Conservation (phyloP, 148 eudicot genomes). For the Tetragonia tetragonoides region DNA sequence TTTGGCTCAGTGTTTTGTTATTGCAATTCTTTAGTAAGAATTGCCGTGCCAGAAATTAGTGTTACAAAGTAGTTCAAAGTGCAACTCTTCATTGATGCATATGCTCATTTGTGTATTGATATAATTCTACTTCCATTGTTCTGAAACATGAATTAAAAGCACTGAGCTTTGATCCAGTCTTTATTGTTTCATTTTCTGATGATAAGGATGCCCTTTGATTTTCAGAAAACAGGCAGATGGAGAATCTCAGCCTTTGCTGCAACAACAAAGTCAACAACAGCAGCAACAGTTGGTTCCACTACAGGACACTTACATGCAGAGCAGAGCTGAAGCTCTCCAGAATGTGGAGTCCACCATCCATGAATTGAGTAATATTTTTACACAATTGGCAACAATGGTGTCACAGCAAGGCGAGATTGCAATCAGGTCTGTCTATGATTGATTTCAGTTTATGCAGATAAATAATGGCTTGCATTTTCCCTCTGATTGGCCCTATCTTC, state of each 20-base stretch:
- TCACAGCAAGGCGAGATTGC: slow-evolving; percentile 87
- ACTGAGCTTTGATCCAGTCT: neutral
- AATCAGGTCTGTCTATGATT: slow-evolving; percentile 46
- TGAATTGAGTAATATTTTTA: slow-evolving; percentile 69
- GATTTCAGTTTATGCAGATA: neutral
- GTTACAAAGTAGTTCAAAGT: neutral
- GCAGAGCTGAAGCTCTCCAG: slow-evolving; percentile 86
- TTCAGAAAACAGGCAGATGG: slow-evolving; percentile 62
- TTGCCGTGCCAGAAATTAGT: neutral
- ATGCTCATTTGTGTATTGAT: neutral
- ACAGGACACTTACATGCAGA: slow-evolving; percentile 81
- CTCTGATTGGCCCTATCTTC: neutral
- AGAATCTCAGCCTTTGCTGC: slow-evolving; percentile 68
- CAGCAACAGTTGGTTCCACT: slow-evolving; percentile 73
- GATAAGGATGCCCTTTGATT: neutral
- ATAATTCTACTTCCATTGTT: neutral
- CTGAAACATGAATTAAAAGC: neutral
- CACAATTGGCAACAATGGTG: slow-evolving; percentile 78
- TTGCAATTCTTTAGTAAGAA: neutral
- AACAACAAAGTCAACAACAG: slow-evolving; percentile 49
- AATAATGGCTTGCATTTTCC: neutral
- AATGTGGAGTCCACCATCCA: slow-evolving; percentile 86
- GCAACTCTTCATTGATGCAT: neutral
- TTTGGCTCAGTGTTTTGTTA: neutral
- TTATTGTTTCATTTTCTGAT: neutral